phyloP scores from a whole-genome alignment of 176 grass and related monocot species.

The Zea mays region Zm-B73-REFERENCE-NAM-5.0 NC_050102.1:145331001-145331500 shows the following conservation, averaged over 20 bases:
- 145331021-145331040: constrained; percentile 55
- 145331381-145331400: constrained; percentile 36
- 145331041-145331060: constrained; percentile 63
- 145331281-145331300: constrained; percentile 44
- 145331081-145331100: constrained; percentile 72
- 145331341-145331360: constrained; percentile 48
- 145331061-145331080: constrained; percentile 77
- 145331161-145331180: constrained; percentile 72
- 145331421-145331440: constrained; percentile 37
- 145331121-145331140: constrained; percentile 73
- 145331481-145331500: constrained; percentile 41
- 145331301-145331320: constrained; percentile 52
- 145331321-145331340: constrained; percentile 49
- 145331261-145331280: constrained; percentile 37
- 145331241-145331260: not conserved
- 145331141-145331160: constrained; percentile 80
- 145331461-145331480: constrained; percentile 34
- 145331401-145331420: constrained; percentile 44
- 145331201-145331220: constrained; percentile 9
- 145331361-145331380: constrained; percentile 48
- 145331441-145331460: constrained; percentile 35
- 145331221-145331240: not conserved
- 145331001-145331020: constrained; percentile 69
- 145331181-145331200: constrained; percentile 61
- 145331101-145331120: constrained; percentile 88